Conservation (phyloP, 345 rosid genomes). For the Hibiscus tridactylites region DNA sequence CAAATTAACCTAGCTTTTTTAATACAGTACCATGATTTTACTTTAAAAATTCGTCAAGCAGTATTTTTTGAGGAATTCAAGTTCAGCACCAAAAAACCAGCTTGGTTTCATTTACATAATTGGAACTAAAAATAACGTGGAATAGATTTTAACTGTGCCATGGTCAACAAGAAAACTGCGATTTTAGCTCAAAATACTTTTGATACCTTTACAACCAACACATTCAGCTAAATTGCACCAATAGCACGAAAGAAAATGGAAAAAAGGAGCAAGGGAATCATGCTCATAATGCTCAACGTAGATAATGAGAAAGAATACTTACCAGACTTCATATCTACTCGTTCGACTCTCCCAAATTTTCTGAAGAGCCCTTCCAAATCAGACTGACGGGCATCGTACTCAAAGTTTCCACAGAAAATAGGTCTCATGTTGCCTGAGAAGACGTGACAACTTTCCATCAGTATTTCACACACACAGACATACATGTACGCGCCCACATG, state of each 20-base stretch:
- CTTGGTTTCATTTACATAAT: background rate
- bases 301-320: conserved; percentile 17
- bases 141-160: background rate
- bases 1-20: background rate
- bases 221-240: background rate
- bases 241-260: background rate
- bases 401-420: conserved; percentile 90
- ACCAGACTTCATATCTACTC: conserved; percentile 97
- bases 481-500: background rate
- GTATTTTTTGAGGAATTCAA: background rate
- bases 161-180: background rate
- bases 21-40: background rate
- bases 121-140: background rate
- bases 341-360: conserved; percentile 74
- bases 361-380: conserved; percentile 84
- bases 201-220: background rate
- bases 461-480: background rate
- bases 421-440: conserved; percentile 55
- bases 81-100: background rate
- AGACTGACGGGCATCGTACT: conserved; percentile 80
- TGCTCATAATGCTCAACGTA: background rate
- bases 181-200: background rate
- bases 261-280: background rate
- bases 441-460: background rate
- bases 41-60: background rate